Base-by-base conservation (phyloP, 108 stramenopile genomes). In the Nitzschia sp. region DNA sequence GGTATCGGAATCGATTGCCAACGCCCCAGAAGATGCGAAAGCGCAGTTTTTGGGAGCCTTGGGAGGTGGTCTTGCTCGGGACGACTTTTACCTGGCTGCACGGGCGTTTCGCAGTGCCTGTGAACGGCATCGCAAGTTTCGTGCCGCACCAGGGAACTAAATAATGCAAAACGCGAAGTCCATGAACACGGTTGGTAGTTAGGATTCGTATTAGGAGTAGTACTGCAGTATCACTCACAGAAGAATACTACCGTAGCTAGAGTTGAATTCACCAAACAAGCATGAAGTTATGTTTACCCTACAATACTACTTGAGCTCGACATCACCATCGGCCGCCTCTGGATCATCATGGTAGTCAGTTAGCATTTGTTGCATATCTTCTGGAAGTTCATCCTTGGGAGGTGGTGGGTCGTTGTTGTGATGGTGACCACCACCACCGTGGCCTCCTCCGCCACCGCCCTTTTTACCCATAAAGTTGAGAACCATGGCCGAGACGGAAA, bases 391-490 rank as follows among this genome's bases (percentile, higher is more conserved):
- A 50, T 69, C 68, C 29, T 29, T 56, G 48, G 57, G 25, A 22
- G 62, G 58, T 21, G 43, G 12, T 25, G 34, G 39, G 21, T 58
- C 53, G 17, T 37, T 51, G 41, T 51, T 58, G 8, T 64, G 42
- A 26, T 71, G 60, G 64, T 84, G 79, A 43, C 26, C 39, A 24
- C 25, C 34, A 17, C 46, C 46, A 3, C 17, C 17, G 14, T 48
- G 14, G 17, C 70, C 62, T 34, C 29, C 29, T 29, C 78, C 81
- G 39, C 71, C 66, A 39, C 77, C 79, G 14, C 77, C 79, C 56
- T 82, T 87, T 81, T 93, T 94, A 2, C 96, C 96, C 73, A 83
- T 81, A 71, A 98, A 98, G 72, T 97, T 95, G 67, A 90, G 75
- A 3, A 97, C 84, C 97, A 98, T 98, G 22, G 97, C 86, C 10